Conservation (phyloP, 2,329 filamentous ascomycete species). For the Neofusicoccum parvum region DNA sequence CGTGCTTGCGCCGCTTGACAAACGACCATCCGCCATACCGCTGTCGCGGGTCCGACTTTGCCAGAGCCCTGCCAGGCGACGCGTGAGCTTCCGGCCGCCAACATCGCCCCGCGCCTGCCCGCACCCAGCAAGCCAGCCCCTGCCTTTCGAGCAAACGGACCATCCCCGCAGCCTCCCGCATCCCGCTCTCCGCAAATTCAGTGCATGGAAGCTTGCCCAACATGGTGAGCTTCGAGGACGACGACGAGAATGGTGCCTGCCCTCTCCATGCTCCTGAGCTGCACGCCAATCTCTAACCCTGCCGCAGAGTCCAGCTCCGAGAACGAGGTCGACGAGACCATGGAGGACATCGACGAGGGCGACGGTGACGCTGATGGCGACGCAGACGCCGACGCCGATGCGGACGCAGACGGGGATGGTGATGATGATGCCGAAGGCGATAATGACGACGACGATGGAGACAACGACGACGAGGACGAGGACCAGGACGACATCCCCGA, state of each 20-base stretch:
- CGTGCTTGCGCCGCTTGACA: slow-evolving; percentile 15
- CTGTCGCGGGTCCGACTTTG: neutral
- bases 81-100: neutral
- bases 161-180: slow-evolving; percentile 18
- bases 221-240: slow-evolving; percentile 48
- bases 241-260: slow-evolving; percentile 45
- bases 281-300: slow-evolving; percentile 24
- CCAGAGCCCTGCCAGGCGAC: neutral
- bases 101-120: neutral
- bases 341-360: slow-evolving; percentile 45
- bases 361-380: slow-evolving; percentile 44
- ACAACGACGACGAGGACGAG: slow-evolving; percentile 44
- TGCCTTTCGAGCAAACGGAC: neutral
- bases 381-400: slow-evolving; percentile 35
- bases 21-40: slow-evolving; percentile 2
- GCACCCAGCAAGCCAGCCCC: neutral
- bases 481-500: slow-evolving; percentile 47
- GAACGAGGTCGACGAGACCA: slow-evolving; percentile 48
- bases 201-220: slow-evolving; percentile 4
- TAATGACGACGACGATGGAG: slow-evolving; percentile 36
- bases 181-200: slow-evolving; percentile 5
- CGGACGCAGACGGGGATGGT: slow-evolving; percentile 40
- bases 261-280: slow-evolving; percentile 21
- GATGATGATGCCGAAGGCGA: slow-evolving; percentile 37
- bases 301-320: slow-evolving; percentile 42